These are phyloP conservation scores for Paramecium caudatum DNA, from an alignment of 73 alveolate species.

Conservation along the genomic window DNA sequence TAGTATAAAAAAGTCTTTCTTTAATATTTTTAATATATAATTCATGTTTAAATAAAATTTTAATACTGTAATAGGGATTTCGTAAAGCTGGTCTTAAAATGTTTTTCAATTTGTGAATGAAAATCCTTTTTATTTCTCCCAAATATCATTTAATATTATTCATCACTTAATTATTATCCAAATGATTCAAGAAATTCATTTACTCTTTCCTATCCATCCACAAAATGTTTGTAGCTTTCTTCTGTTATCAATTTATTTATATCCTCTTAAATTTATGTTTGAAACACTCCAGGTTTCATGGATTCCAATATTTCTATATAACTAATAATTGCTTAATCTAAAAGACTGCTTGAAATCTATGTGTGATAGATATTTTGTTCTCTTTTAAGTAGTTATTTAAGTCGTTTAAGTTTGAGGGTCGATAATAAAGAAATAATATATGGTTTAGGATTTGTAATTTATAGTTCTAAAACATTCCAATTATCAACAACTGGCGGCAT, in stretches of 20 bases:
- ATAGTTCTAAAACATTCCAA: slow-evolving; percentile 62
- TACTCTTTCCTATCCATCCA: slow-evolving; percentile 22
- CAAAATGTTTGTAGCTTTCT: slow-evolving; percentile 24
- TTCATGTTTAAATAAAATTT: slow-evolving; percentile 34
- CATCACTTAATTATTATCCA: neutral
- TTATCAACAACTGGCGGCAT: slow-evolving; percentile 52
- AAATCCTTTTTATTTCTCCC: slow-evolving; percentile 38
- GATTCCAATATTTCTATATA: slow-evolving; percentile 21
- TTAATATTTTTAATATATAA: neutral
- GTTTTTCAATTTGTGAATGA: neutral
- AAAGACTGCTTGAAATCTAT: neutral
- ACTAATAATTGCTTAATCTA: neutral
- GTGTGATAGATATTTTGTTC: neutral
- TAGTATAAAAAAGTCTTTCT: neutral
- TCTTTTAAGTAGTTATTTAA: neutral
- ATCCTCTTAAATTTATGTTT: slow-evolving; percentile 55
- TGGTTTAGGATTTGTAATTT: neutral
- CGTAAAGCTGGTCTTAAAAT: neutral
- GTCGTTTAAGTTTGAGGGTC: neutral
- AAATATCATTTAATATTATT: slow-evolving; percentile 14
- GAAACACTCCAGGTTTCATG: slow-evolving; percentile 11
- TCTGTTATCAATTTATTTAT: slow-evolving; percentile 47
- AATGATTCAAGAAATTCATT: slow-evolving; percentile 27
- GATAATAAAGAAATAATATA: slow-evolving; percentile 26
- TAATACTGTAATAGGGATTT: neutral